phyloP scores from a whole-genome alignment of 768 basidiomycete species.

The Boletus subparvulus region DNA sequence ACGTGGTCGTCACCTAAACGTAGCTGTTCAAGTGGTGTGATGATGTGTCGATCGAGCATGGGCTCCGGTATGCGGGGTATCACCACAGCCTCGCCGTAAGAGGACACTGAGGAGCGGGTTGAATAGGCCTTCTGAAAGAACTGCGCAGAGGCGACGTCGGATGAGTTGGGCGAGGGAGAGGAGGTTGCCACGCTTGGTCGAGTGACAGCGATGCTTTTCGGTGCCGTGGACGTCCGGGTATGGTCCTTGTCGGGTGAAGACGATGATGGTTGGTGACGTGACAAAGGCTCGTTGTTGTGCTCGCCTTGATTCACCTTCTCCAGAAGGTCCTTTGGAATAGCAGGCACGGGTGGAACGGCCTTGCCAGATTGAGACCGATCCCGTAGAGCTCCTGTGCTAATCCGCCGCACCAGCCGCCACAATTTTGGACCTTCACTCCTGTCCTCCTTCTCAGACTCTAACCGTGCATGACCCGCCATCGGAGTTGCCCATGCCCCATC shows the following conservation, averaged over 20 bases:
- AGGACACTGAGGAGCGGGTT: constrained; percentile 56
- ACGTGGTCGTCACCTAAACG: constrained; percentile 35
- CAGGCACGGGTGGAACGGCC: constrained; percentile 57
- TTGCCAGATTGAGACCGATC: constrained; percentile 41
- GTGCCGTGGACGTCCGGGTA: background rate
- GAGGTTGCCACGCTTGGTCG: constrained; percentile 51
- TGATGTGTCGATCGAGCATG: constrained; percentile 44
- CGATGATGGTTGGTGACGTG: constrained; percentile 2
- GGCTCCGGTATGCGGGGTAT: constrained; percentile 39
- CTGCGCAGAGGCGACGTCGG: constrained; percentile 52
- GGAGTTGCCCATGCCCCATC: constrained; percentile 15
- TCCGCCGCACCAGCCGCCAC: constrained; percentile 70
- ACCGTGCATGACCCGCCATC: constrained; percentile 4
- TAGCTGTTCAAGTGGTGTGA: constrained; percentile 56
- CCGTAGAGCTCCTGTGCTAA: constrained; percentile 62
- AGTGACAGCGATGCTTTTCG: constrained; percentile 17
- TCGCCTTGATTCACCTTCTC: constrained; percentile 7
- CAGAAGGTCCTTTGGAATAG: constrained; percentile 48
- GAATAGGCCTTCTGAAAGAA: constrained; percentile 52
- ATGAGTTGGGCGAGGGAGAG: constrained; percentile 62
- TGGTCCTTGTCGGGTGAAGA: constrained; percentile 11
- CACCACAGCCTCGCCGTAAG: constrained; percentile 43
- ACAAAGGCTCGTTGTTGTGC: constrained; percentile 2
- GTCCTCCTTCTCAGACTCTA: constrained; percentile 16
- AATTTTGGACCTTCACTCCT: constrained; percentile 43